These are phyloP conservation scores for Sporobolomyces pararoseus DNA, from an alignment of 768 basidiomycete species.

Conservation along the genomic window DNA sequence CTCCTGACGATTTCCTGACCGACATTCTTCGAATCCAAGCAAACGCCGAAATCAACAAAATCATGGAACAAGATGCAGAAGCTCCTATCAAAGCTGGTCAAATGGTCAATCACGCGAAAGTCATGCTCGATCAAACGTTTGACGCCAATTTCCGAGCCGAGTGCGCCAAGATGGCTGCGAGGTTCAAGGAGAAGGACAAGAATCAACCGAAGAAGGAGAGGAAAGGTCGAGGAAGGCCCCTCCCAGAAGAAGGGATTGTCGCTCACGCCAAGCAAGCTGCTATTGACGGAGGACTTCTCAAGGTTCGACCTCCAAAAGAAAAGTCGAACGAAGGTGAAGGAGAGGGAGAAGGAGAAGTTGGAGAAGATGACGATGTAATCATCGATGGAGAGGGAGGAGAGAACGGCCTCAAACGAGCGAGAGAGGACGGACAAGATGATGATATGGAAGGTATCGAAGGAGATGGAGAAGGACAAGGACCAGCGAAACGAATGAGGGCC, in stretches of 20 bases:
- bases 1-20: conserved; percentile 81
- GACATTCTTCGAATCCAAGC: conserved; percentile 53
- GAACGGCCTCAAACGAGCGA: conserved; percentile 25
- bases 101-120: conserved; percentile 72
- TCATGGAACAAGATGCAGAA: conserved; percentile 81
- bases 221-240: conserved; percentile 56
- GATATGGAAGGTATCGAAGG: conserved; percentile 17
- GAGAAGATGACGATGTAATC: conserved; percentile 18
- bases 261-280: conserved; percentile 21
- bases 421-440: conserved; percentile 21
- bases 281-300: conserved; percentile 18
- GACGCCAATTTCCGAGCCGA: conserved; percentile 72
- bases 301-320: neutral
- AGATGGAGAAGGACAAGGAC: conserved; percentile 9
- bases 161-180: conserved; percentile 76
- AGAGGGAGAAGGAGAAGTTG: neutral
- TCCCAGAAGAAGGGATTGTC: conserved; percentile 52
- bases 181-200: conserved; percentile 55
- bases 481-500: conserved; percentile 21
- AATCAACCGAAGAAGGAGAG: conserved; percentile 59
- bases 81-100: conserved; percentile 75
- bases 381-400: conserved; percentile 9
- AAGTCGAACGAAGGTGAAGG: no score
- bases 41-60: conserved; percentile 67
- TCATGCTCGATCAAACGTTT: conserved; percentile 82